These are phyloP conservation scores for Gautieria morchelliformis DNA, from an alignment of 768 basidiomycete species.

Conservation along the genomic window DNA sequence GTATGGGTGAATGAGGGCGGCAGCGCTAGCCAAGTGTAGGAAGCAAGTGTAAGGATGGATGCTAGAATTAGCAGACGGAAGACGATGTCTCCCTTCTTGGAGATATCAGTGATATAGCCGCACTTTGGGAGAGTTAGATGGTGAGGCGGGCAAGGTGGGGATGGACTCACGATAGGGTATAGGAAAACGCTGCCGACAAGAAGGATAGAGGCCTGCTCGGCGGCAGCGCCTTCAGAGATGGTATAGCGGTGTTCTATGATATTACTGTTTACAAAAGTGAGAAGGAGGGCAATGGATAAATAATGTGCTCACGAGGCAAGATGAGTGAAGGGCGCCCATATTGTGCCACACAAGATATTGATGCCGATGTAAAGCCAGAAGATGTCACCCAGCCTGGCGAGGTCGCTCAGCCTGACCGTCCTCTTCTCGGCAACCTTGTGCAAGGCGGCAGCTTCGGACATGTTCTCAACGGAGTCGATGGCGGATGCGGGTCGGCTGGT, in stretches of 20 bases:
- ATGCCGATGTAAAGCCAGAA: conserved; percentile 74
- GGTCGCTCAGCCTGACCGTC: conserved; percentile 47
- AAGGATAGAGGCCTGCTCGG: conserved; percentile 59
- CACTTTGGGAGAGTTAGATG: conserved; percentile 28
- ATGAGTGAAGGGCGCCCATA: conserved; percentile 74
- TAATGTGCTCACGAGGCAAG: conserved; percentile 50
- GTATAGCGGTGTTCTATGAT: conserved; percentile 61
- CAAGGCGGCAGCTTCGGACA: conserved; percentile 53
- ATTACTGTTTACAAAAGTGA: conserved; percentile 35
- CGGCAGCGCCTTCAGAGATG: conserved; percentile 49
- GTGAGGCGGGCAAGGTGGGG: background rate
- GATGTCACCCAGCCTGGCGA: conserved; percentile 60
- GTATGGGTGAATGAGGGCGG: conserved; percentile 48
- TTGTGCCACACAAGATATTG: conserved; percentile 67
- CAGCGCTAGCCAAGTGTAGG: conserved; percentile 58
- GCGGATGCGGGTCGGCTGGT: conserved; percentile 22
- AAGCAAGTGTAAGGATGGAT: conserved; percentile 47
- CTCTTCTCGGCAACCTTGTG: conserved; percentile 59
- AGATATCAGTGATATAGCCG: conserved; percentile 55
- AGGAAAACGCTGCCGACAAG: conserved; percentile 58
- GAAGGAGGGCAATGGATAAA: background rate
- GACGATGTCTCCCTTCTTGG: conserved; percentile 48
- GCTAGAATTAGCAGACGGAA: conserved; percentile 49
- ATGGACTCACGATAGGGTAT: conserved; percentile 52
- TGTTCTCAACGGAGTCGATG: conserved; percentile 23